Evolutionary conservation across 1,284 basidiomycete genomes (phyloP), one percentile per base, ranked within the genome.

Genomic region (Bondarzewia mesenterica): DNA sequence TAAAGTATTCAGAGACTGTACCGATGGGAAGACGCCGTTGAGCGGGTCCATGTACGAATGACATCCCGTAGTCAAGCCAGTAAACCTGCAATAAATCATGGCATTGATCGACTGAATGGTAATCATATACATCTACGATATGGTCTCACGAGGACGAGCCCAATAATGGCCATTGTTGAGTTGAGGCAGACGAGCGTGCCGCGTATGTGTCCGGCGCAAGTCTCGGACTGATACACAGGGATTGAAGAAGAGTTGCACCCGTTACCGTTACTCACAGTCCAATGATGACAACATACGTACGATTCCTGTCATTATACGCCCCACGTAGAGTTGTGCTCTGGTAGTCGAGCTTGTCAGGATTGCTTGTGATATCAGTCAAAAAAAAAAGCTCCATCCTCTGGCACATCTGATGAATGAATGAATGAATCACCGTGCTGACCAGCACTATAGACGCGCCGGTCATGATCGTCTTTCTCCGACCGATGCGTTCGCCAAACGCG

Each of bases 251-350:
- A 68, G 55, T 76, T 75, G 49, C 73, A 67, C 5, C 75, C 74
- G 55, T 77, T 76, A 7, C 74, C 70, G 58, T 67, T 41, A n/a
- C n/a, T 66, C 41, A 21, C 38, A n/a, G 48, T 46, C 22, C 21
- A 32, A 32, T 10, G 41, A 15, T n/a, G n/a, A n/a, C n/a, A n/a
- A 40, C 2, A 22, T 5, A 53, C 65, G 50, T 48, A 70, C 68
- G 18, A 77, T 63, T 10, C 76, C 77, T 2, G 74, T 75, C 14
- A 79, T 63, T 21, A 79, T 67, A 15, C 77, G 65, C 15, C 76
- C 76, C 2, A 74, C 68, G 37, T 72, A 71, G 47, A 80, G 66
- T 53, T 77, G 67, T 12, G 66, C 62, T 27, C 68, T 61, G 5
- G 69, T 67, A 35, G 67, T 72, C 10, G 65, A 68, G 47, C 64